Base-by-base conservation (phyloP, 2,329 filamentous ascomycete species). In the Phyllachora maydis region DNA sequence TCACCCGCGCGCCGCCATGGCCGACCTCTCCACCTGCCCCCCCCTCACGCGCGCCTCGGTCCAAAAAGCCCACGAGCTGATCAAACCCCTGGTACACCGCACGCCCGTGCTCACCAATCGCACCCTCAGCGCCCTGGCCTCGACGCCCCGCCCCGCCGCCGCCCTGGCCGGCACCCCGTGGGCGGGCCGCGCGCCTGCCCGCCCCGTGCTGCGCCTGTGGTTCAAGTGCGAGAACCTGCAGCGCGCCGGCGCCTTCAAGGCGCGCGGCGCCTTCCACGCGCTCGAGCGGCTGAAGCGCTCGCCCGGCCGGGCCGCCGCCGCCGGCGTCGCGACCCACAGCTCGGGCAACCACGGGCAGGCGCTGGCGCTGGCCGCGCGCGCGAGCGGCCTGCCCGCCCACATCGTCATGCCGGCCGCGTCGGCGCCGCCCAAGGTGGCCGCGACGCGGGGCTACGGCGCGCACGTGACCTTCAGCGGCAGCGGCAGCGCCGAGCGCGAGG, bases 141-240 rank as follows among this genome's bases (percentile, higher is more conserved):
- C 77, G 3, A 71, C 65, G 12, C 65, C 75, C 6, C 70, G 75
- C 32, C 45, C 56, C 0, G 25, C 49, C 3, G 51, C 55, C 4
- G 54, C 60, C 4, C 52, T 75, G 1, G 37, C 45, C 21, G 61
- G 56, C 9, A 73, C 70, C 4, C 46, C 52, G 32, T 70, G 59
- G 52, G 43, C 61, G 34, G 61, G 59, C 5, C 50, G 57, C 18
- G 39, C 42, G n/a, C 59, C 70, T 0, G 65, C 74, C 1, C 51
- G 43, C 4, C 81, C 81, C 0, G 64, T 51, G 23, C 52, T 92
- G 18, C 58, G 67, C 8, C 57, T 95, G 24, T 88, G 78, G 55
- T 91, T 95, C 64, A 95, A 95, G 54, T 90, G 81, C 47, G 85
- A 95, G 56, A 93, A 93, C 46, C 55, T 79, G 28, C 88, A 95